These are phyloP conservation scores for Mariannaea sp. DNA, from an alignment of 2,329 filamentous ascomycete species.

Conservation along the genomic window DNA sequence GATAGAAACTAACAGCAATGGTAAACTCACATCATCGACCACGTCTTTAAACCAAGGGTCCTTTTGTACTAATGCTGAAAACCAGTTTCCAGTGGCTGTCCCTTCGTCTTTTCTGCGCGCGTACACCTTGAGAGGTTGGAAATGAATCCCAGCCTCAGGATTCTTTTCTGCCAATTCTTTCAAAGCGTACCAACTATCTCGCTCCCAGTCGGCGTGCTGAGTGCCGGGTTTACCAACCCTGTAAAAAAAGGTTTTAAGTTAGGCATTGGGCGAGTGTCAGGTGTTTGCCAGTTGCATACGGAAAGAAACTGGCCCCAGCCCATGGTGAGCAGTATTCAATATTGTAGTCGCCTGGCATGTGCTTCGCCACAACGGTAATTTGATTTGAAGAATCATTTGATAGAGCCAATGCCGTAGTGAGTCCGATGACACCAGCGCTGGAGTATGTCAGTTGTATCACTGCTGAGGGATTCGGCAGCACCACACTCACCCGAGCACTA, in stretches of 20 bases:
- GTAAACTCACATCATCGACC: too few relatives aligned
- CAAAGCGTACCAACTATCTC: conserved; percentile 65
- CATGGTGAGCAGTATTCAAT: conserved; percentile 87
- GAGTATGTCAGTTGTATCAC: too few relatives aligned
- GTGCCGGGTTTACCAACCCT: too few relatives aligned
- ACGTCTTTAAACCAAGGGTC: conserved; percentile 76
- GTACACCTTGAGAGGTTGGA: too few relatives aligned
- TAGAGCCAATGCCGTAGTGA: conserved; percentile 54
- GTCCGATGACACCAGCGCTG: conserved; percentile 53
- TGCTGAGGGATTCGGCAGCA: too few relatives aligned
- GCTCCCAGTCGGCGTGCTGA: conserved; percentile 58
- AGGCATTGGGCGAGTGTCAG: too few relatives aligned
- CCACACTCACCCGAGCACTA: too few relatives aligned
- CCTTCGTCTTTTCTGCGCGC: too few relatives aligned
- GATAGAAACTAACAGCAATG: too few relatives aligned
- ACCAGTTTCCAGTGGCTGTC: too few relatives aligned
- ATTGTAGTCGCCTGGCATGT: conserved; percentile 91
- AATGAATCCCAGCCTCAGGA: conserved; percentile 79
- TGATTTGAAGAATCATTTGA: conserved; percentile 47
- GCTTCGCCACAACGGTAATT: conserved; percentile 76
- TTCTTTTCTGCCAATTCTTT: conserved; percentile 62
- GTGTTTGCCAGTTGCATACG: conserved; percentile 62
- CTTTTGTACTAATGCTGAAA: conserved; percentile 53
- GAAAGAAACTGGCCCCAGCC: conserved; percentile 80
- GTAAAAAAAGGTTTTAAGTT: too few relatives aligned